These are phyloP conservation scores for Acacia crassicarpa DNA, from an alignment of 306 rosid genomes.

Conservation along the genomic window DNA sequence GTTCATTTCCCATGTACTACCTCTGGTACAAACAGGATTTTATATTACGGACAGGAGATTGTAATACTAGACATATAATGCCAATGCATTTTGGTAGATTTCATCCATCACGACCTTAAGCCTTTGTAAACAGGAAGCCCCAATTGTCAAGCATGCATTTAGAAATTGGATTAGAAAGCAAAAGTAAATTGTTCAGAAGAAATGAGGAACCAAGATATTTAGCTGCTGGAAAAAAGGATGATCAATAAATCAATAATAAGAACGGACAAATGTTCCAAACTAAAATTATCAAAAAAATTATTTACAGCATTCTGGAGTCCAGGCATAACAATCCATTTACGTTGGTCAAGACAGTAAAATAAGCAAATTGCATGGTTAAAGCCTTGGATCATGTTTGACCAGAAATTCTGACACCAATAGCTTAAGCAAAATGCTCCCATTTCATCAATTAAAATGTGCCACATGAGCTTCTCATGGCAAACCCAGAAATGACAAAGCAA, in stretches of 20 bases:
- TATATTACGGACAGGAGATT: too few relatives aligned
- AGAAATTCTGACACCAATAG: neutral
- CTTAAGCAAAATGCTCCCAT: neutral
- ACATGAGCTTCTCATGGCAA: neutral
- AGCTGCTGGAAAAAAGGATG: too few relatives aligned
- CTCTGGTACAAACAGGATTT: too few relatives aligned
- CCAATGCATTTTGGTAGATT: neutral
- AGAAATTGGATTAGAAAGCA: neutral
- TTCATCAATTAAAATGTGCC: neutral
- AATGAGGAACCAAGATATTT: neutral
- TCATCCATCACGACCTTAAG: neutral
- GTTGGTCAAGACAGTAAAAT: neutral
- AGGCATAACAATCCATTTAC: neutral
- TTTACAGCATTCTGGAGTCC: slow-evolving; percentile 1
- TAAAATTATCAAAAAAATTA: neutral
- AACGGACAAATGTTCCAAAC: neutral
- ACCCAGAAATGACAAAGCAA: neutral
- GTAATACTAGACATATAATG: too few relatives aligned
- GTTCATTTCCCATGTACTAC: neutral
- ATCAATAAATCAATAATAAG: neutral
- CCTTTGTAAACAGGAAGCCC: neutral
- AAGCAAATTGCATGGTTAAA: neutral
- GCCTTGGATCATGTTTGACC: neutral
- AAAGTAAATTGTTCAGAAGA: neutral
- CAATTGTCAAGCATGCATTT: neutral